A percentile compares a stretch with the other conserved stretches of the same genome.
These are phyloP conservation scores for Funneliformis mosseae DNA, from an alignment of 192 early-diverging fungal species.

Conservation along the genomic window DNA sequence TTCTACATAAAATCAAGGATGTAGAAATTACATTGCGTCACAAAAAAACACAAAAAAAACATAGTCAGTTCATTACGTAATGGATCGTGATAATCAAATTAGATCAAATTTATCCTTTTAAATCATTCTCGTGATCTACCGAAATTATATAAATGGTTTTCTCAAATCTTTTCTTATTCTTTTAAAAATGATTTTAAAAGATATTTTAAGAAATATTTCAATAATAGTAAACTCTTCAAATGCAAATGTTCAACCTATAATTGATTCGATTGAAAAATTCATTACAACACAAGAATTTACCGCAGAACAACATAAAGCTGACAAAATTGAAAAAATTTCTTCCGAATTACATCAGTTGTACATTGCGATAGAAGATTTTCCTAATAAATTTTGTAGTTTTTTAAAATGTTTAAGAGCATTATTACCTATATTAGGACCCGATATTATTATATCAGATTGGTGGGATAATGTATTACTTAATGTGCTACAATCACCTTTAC, in stretches of 20 bases:
- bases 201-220: constrained; percentile 4
- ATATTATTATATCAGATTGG: constrained; percentile 42
- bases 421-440: constrained; percentile 42
- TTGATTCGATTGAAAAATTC: constrained; percentile 16
- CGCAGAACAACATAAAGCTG: neutral
- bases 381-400: constrained; percentile 5
- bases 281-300: neutral
- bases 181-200: constrained; percentile 1
- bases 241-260: neutral
- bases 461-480: constrained; percentile 43
- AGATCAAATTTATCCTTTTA: too few relatives aligned
- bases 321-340: constrained; percentile 11
- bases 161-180: too few relatives aligned
- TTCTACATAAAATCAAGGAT: too few relatives aligned
- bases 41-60: too few relatives aligned
- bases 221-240: constrained; percentile 1
- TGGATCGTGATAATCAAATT: too few relatives aligned
- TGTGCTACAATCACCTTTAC: constrained; percentile 30
- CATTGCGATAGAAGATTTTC: neutral
- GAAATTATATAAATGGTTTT: too few relatives aligned
- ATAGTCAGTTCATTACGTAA: too few relatives aligned
- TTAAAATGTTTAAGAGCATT: constrained; percentile 22
- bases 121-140: too few relatives aligned
- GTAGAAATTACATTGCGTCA: too few relatives aligned
- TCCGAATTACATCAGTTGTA: neutral